Evolutionary conservation across 2,329 filamentous ascomycete species (phyloP), one percentile per base, ranked within the genome.

Genomic region (Penicillium capsulatum): DNA sequence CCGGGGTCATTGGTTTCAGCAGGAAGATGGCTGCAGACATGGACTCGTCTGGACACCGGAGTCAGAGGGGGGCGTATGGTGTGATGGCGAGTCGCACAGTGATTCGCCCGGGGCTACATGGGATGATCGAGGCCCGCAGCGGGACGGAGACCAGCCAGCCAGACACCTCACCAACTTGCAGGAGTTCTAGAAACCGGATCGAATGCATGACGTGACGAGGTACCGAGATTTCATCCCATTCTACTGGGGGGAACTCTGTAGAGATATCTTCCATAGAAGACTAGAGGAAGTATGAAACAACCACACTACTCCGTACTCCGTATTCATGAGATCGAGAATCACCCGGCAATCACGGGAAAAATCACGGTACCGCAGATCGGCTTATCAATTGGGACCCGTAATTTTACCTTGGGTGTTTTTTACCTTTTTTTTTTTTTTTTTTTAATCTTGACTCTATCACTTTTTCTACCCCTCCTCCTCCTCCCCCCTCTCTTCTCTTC

Each of bases 161-260:
- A 42, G 27, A 32, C 17, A 28, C 32, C 30, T 15, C 35, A 34
- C 41, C 46, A 43, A 36, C 43, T 38, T 40, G 36, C 15, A 38
- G 38, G 39, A 31, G 38, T 50, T 50, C 47, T 50, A 50, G 47
- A 50, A 50, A 47, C 41, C 30, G 40, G 37, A 31, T 35, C 33
- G 44, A 46, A 48, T 39, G 39, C 31, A 45, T 47, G 28, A 44
- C 47, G 44, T 47, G 44, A 50, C 40, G 24, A 17, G 8, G 17
- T 22, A 5, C n/a, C n/a, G n/a, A n/a, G n/a, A n/a, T n/a, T n/a
- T n/a, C n/a, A n/a, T n/a, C n/a, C n/a, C n/a, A n/a, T n/a, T n/a
- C n/a, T n/a, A n/a, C n/a, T n/a, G n/a, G n/a, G n/a, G n/a, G n/a
- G n/a, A n/a, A n/a, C n/a, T n/a, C n/a, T n/a, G n/a, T n/a, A n/a